Conservation (phyloP, 1,139 yeast species). For the Arxiozyma telluris region DNA sequence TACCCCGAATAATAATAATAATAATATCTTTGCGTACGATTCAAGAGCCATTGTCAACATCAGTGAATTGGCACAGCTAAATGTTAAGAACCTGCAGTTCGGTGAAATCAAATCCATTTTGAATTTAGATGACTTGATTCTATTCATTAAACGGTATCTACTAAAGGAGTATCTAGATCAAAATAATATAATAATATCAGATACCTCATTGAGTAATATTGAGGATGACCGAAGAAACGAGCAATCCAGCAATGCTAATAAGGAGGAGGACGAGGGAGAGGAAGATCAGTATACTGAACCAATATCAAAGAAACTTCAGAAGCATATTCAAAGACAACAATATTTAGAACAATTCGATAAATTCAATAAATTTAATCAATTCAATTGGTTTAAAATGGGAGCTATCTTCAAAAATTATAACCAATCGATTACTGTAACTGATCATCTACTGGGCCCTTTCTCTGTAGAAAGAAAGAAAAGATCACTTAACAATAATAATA, state of each 20-base stretch:
- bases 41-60: slow-evolving; percentile 38
- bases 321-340: slow-evolving; percentile 10
- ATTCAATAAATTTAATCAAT: slow-evolving; percentile 27
- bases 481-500: slow-evolving; percentile 20
- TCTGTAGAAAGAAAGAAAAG: slow-evolving; percentile 50
- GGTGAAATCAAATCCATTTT: slow-evolving; percentile 46
- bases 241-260: not conserved
- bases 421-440: slow-evolving; percentile 42
- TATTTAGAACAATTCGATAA: slow-evolving; percentile 19
- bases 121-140: slow-evolving; percentile 40
- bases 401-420: slow-evolving; percentile 42
- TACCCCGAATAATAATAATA: slow-evolving; percentile 15
- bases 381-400: slow-evolving; percentile 58
- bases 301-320: slow-evolving; percentile 12
- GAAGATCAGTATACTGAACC: slow-evolving; percentile 11
- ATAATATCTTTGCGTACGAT: slow-evolving; percentile 39
- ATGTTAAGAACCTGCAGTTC: slow-evolving; percentile 49
- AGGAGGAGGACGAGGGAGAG: slow-evolving; percentile 4
- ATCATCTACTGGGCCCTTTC: slow-evolving; percentile 66
- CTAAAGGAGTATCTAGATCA: slow-evolving; percentile 25
- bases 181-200: slow-evolving; percentile 10
- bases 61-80: slow-evolving; percentile 41
- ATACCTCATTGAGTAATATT: not conserved
- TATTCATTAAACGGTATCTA: slow-evolving; percentile 36
- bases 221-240: not conserved